Base-by-base conservation (phyloP, 176 grass and related monocot species). In the Zea luxurians region DNA sequence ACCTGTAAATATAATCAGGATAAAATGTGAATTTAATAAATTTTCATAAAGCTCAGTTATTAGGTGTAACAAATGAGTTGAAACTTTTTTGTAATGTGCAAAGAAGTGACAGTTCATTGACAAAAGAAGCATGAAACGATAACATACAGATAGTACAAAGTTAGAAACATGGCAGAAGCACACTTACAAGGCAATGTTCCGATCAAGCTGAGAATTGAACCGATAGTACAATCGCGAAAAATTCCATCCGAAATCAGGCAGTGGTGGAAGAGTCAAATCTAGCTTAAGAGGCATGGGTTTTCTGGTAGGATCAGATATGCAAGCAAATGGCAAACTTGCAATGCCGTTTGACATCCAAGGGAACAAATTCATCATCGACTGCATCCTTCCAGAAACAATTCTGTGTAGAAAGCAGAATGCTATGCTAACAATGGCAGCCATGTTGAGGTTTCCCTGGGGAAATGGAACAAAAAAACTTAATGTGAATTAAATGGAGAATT, bases 181-280 rank as follows among this genome's bases (percentile, higher is more conserved):
- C 73, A 90, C 96, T 92, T 92, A 98, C 96, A 88, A 85, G 89
- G 81, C 88, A 85, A 98, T 98, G 82, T 92, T 98, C 65, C 96
- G 77, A 85, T 94, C 96, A 61, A 98, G 96, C 70, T 94, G 96
- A 74, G 90, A 82, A 75, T 94, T 98, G 86, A 98, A 92, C 54
- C 94, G 67, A 90, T 98, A 98, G 83, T 94, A 98, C 66, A 88
- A 61, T 21, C 91, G 96, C 57, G 96, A 90, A 73, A 98, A 82
- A 82, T 78, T 90, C 96, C 91, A 92, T 90, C 87, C 81, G 44
- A 98, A 74, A 85, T 98, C 86, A 78, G 85, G 83, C 55, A 90
- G 84, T 48, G 89, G 83, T 68, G 96, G 90, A 64, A 92, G 75
- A 78, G 74, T 83, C 67, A 95, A 78, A 78, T 98, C 88, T 86